Conservation (phyloP, 768 basidiomycete species). For the Mycena amicta region DNA sequence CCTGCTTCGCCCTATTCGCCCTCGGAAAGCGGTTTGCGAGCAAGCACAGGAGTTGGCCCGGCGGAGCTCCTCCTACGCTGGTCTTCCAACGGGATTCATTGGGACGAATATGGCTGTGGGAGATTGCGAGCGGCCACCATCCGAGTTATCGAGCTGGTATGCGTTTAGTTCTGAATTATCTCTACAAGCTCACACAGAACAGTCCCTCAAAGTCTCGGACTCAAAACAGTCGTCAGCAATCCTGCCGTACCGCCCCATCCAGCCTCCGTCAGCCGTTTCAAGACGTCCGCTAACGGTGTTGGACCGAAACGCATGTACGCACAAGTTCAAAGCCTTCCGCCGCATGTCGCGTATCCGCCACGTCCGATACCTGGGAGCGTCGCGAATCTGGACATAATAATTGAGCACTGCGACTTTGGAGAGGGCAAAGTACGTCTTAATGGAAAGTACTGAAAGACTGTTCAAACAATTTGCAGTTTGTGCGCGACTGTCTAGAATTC, state of each 20-base stretch:
- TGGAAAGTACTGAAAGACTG: too few relatives aligned
- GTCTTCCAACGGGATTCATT: constrained; percentile 78
- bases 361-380: constrained; percentile 84
- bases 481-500: constrained; percentile 94
- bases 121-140: constrained; percentile 91
- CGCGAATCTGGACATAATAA: constrained; percentile 84
- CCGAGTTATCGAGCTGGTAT: constrained; percentile 80
- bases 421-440: constrained; percentile 65
- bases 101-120: constrained; percentile 94
- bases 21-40: constrained; percentile 63
- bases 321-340: constrained; percentile 64
- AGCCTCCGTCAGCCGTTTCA: constrained; percentile 45
- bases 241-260: constrained; percentile 68
- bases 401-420: constrained; percentile 91
- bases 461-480: constrained; percentile 76
- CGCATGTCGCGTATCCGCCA: constrained; percentile 79
- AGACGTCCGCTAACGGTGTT: constrained; percentile 64
- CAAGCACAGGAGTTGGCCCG: constrained; percentile 64
- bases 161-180: constrained; percentile 34
- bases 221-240: constrained; percentile 61
- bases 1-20: constrained; percentile 60
- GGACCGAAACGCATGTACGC: constrained; percentile 82
- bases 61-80: constrained; percentile 67
- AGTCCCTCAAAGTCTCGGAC: constrained; percentile 74
- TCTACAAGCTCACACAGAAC: constrained; percentile 11